These are phyloP conservation scores for Kodamaea kakaduensis DNA, from an alignment of 805 yeast species.

Conservation along the genomic window DNA sequence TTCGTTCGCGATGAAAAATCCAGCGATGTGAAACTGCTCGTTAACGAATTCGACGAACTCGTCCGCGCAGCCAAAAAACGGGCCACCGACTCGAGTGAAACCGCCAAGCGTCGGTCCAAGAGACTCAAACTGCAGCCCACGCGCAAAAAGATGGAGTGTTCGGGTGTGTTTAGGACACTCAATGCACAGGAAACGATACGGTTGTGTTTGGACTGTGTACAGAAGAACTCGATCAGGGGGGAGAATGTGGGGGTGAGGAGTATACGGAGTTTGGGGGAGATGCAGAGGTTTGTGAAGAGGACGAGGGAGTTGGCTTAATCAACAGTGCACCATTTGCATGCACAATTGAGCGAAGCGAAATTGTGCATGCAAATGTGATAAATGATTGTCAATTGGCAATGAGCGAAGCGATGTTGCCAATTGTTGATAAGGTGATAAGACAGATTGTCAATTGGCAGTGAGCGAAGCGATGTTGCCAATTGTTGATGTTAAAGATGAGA, in stretches of 20 bases:
- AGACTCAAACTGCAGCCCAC: slow-evolving; percentile 3
- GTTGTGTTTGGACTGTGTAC: slow-evolving; percentile 31
- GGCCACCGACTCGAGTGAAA: slow-evolving; percentile 5
- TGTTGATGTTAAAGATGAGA: no score
- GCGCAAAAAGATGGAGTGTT: slow-evolving; percentile 2
- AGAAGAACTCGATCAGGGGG: slow-evolving; percentile 17
- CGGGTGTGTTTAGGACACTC: slow-evolving; percentile 11
- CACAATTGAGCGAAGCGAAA: no score
- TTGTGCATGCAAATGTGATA: no score
- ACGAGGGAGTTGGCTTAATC: no score
- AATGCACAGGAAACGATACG: slow-evolving; percentile 22
- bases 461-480: no score
- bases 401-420: no score
- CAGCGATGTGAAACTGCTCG: slow-evolving; percentile 1
- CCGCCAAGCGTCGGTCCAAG: slow-evolving; percentile 1
- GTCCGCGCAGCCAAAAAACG: slow-evolving; percentile 9
- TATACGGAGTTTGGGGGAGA: slow-evolving; percentile 7
- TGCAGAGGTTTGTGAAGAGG: slow-evolving; percentile 6
- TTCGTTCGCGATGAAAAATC: slow-evolving; percentile 13
- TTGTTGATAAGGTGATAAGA: no score
- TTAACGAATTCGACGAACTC: slow-evolving; percentile 8
- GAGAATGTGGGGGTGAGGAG: slow-evolving; percentile 4
- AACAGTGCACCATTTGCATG: no score
- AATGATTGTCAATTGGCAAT: no score
- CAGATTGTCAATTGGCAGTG: no score